These are phyloP conservation scores for Eucommia ulmoides DNA, from an alignment of 257 asterid genomes.

Conservation along the genomic window DNA sequence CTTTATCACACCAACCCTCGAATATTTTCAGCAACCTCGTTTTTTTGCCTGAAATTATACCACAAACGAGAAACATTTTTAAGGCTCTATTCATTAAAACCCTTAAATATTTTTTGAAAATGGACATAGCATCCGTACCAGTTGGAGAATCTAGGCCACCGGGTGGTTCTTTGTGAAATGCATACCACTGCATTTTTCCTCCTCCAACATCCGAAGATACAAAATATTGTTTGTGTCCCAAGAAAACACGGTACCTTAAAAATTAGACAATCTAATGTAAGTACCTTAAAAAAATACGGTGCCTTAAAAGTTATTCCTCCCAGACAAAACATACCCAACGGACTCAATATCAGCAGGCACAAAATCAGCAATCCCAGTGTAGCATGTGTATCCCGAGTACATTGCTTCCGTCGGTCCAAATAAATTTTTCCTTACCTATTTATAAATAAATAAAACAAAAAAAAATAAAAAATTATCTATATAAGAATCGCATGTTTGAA, in stretches of 20 bases:
- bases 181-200: conserved; percentile 99
- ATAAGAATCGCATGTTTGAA: background rate
- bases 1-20: conserved; percentile 93
- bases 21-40: conserved; percentile 68
- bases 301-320: background rate
- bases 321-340: conserved; percentile 56
- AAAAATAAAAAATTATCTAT: too few relatives aligned
- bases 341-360: conserved; percentile 90
- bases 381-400: conserved; percentile 93
- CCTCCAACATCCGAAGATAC: conserved; percentile 98
- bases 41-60: conserved; percentile 49
- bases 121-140: conserved; percentile 26
- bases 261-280: conserved; percentile 8
- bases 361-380: conserved; percentile 94
- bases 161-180: conserved; percentile 69
- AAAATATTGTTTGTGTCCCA: conserved; percentile 95
- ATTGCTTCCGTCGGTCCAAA: conserved; percentile 55
- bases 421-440: conserved; percentile 61
- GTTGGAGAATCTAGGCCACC: conserved; percentile 60
- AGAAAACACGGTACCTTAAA: conserved; percentile 81
- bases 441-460: background rate
- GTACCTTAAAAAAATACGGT: background rate
- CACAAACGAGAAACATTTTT: background rate
- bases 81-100: conserved; percentile 1
- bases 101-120: conserved; percentile 1